Conservation (phyloP, 177 flowering plant genomes). For the Vitis hybrid region DNA sequence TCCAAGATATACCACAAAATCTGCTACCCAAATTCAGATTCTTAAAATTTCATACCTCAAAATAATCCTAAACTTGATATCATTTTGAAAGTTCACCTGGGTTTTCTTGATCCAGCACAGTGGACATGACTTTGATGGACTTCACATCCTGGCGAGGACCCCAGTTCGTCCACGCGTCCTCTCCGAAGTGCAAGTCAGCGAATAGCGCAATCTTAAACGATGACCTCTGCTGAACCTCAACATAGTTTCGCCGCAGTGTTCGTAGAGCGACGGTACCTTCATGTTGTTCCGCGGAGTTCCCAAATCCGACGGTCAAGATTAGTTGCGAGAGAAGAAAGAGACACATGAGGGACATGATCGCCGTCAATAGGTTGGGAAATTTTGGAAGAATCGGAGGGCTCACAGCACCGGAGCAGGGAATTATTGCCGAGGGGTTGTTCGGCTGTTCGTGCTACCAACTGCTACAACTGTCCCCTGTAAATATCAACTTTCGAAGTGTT, state of each 20-base stretch:
- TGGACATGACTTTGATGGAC: constrained; percentile 70
- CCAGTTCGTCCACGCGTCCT: constrained; percentile 87
- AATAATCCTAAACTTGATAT: neutral
- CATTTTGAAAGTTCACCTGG: constrained; percentile 48
- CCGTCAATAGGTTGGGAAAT: neutral
- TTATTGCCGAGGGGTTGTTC: neutral
- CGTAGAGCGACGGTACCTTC: constrained; percentile 1
- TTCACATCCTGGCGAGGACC: constrained; percentile 76
- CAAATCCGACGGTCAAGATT: constrained; percentile 8
- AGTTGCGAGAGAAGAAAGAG: neutral
- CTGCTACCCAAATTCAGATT: constrained; percentile 29
- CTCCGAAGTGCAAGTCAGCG: constrained; percentile 91
- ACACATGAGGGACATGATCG: neutral
- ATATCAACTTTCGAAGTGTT: too few species aligned
- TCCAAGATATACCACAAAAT: constrained; percentile 83
- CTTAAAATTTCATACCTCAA: neutral
- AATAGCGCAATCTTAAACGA: constrained; percentile 72
- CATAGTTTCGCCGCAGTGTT: constrained; percentile 16
- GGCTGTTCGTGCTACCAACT: too few species aligned
- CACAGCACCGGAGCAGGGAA: too few species aligned
- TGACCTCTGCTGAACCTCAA: constrained; percentile 29
- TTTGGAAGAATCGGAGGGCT: neutral
- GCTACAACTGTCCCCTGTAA: too few species aligned
- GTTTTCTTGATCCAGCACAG: constrained; percentile 56
- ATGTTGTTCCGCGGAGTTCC: neutral